These are phyloP conservation scores for Linum usitatissimum DNA, from an alignment of 345 rosid genomes.

Conservation along the genomic window DNA sequence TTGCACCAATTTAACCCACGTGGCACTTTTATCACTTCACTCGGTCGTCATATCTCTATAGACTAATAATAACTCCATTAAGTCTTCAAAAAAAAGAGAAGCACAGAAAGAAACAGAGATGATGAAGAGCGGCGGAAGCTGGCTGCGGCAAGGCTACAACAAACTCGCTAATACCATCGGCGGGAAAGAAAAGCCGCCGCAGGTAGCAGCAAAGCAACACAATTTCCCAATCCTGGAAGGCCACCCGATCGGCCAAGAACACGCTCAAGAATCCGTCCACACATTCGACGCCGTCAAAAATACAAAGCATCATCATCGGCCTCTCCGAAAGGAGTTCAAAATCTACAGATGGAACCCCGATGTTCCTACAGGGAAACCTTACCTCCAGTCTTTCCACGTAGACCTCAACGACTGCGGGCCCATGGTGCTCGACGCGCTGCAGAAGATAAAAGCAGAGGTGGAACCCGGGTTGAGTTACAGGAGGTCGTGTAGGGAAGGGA, in stretches of 20 bases:
- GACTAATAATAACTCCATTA: background rate
- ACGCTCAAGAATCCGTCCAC: slow-evolving; percentile 35
- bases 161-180: slow-evolving; percentile 3
- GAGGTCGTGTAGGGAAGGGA: slow-evolving; percentile 69
- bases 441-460: slow-evolving; percentile 59
- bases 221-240: slow-evolving; percentile 35
- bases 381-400: slow-evolving; percentile 43
- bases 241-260: slow-evolving; percentile 33
- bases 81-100: background rate
- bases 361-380: slow-evolving; percentile 38
- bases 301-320: slow-evolving; percentile 7
- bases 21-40: background rate
- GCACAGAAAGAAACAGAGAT: slow-evolving; percentile 3
- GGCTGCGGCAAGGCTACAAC: slow-evolving; percentile 20
- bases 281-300: slow-evolving; percentile 15
- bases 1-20: background rate
- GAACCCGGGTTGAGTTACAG: slow-evolving; percentile 48
- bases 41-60: background rate
- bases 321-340: slow-evolving; percentile 45
- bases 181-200: slow-evolving; percentile 4
- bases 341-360: slow-evolving; percentile 58
- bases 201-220: slow-evolving; percentile 16
- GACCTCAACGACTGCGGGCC: slow-evolving; percentile 55
- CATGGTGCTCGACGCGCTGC: slow-evolving; percentile 50
- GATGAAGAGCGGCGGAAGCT: slow-evolving; percentile 13